Base-by-base conservation (phyloP, 768 basidiomycete species). In the Leccinum arenicola region DNA sequence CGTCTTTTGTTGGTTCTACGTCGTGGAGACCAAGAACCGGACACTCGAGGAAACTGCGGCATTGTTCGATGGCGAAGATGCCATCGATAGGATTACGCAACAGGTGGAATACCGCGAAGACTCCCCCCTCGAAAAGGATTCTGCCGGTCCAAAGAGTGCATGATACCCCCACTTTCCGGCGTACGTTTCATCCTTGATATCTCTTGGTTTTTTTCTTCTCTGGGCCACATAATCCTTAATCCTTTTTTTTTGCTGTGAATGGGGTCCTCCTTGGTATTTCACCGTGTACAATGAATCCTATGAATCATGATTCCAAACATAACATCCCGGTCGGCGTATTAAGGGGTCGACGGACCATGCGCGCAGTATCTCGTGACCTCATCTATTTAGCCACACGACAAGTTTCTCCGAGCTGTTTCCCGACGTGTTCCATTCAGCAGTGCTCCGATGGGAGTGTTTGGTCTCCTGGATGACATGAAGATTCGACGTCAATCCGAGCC, bases 21-120 rank as follows among this genome's bases (percentile, higher is more conserved):
- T 88, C 68, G 70, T 89, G 57, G 88, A 91, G 78, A 89, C 88
- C 59, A 87, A 83, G 77, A 80, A 82, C 71, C 83, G 81, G 60
- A 84, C 88, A 17, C 80, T 92, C 63, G 89, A 92, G 71, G 90
- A 92, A 77, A 91, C 89, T n/a, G 86, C 89, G 9, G 86, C 81
- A 36, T 70, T 92, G 54, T 92, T 92, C 77, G 89, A 92, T 64
- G 89, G 88, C 40, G 82, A 85, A 11, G 81, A 83, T 1, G 82
- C 77, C 23, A 68, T 80, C 25, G 65, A 73, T 11, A 65, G 61
- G 54, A 75, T 81, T n/a, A 40, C 70, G 4, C 70, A 63, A 38
- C 66, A 60, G 25, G 72, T 67, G 33, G 67, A 68, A 1, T 36
- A 57, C 25, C 62, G 52, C 10, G 63, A 66, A 19, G 67, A 66